Base-by-base conservation (phyloP, 768 basidiomycete species). In the Chalciporus pseudorubinellus region DNA sequence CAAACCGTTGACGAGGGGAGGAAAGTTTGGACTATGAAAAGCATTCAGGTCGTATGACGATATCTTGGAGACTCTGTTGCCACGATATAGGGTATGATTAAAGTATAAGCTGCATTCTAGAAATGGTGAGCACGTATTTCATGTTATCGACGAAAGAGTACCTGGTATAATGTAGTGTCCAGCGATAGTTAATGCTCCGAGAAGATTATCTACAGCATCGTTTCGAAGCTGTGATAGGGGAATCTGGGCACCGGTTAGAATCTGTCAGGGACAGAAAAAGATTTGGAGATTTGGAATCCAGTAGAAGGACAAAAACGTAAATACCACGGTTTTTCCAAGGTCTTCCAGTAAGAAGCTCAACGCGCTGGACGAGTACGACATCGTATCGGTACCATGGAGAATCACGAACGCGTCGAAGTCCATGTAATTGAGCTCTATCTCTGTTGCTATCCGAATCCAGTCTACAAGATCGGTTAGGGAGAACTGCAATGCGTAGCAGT, bases 121-220 rank as follows among this genome's bases (percentile, higher is more conserved):
- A 29, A 33, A 47, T 1, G 9, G 38, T 64, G 21, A 50, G 19
- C 31, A 36, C 39, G 29, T 4, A 28, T 6, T 26, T 26, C 38
- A 11, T 14, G 28, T 4, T n/a, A 43, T 42, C 9, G 19, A 24
- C 47, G 33, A 2, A 51, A 49, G 59, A 50, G 16, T 71, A 88
- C 91, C 93, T 64, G 95, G 94, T 47, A 98, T 93, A 54, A 89
- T 88, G 62, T 84, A 95, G 60, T 91, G 86, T 1, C 95, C 94
- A 14, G 94, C 93, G 46, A 95, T 86, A 14, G 87, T 84, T 29
- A 98, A 72, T 3, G 92, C 89, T 8, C 92, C 93, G 65, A 97
- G 83, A 10, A 97, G 72, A 65, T 97, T 98, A 59, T 95, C 95
- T 6, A 93, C 84, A 8, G 93, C 92, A 66, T 98, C 94, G 59